Evolutionary conservation across 83 land plant species (phyloP), one percentile per base, ranked within the genome.

Genomic region (Isoetes engelmannii): DNA sequence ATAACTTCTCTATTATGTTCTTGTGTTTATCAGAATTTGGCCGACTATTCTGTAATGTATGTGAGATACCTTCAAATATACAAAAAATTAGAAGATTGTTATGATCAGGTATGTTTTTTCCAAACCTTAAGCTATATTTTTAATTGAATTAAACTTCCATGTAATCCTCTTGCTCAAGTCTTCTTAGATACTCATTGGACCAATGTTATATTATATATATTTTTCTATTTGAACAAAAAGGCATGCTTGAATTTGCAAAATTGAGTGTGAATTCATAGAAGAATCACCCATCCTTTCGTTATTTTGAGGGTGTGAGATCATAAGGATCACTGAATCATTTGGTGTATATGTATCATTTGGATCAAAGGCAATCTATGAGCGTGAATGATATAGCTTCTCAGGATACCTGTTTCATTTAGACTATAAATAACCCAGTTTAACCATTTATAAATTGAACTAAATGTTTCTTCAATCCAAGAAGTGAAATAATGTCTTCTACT

Each of bases 71-170:
- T 74, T 10, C 72, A 79, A 70, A 54, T 74, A 28, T 79, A 79
- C 69, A 71, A 60, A 12, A 68, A 74, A 48, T 56, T 79, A 6
- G 81, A 79, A 49, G 78, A 79, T 50, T 69, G 80, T 55, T 70
- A 18, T 37, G 81, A 79, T 50, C 77, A 74, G 74, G 81, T 79
- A 44, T 43, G 13, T 7, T 7, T 2, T 45, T 3, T 44, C 1
- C 12, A 8, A 1, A 1, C 54, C n/a, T 51, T 1, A 9, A 20
- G 20, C 63, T 60, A 1, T 60, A 60, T 13, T 13, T 9, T 1
- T 13, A 64, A 64, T 6, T 7, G 7, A 4, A 12, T 18, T 41
- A 10, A 1, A 7, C 3, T 1, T 64, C 10, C 7, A 18, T 42
- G 50, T 8, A 12, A 0, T 12, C 3, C 41, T 42, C 41, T 64